Conservation (phyloP, 495 filamentous ascomycete species). For the Hyaloscypha variabilis region DNA sequence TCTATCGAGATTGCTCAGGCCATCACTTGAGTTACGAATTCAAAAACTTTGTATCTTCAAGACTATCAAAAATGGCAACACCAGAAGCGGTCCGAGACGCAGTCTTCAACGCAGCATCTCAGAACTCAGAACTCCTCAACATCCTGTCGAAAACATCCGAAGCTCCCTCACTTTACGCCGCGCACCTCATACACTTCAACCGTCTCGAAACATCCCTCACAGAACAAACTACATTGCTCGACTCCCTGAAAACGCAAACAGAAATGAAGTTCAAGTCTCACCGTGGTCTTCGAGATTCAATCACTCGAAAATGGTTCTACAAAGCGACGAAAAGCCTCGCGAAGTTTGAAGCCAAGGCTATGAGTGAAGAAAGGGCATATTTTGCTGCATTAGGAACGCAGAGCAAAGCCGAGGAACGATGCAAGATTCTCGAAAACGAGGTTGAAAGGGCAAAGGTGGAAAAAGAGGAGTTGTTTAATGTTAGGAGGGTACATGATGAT, state of each 20-base stretch:
- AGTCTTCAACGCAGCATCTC: conserved; percentile 20
- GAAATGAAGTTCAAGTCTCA: conserved; percentile 3
- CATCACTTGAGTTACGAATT: no score
- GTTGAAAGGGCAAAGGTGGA: no score
- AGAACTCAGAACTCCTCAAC: conserved; percentile 6
- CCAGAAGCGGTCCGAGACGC: no score
- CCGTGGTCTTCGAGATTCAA: not conserved
- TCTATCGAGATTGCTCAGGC: no score
- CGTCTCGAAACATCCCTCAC: not conserved
- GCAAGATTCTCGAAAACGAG: not conserved
- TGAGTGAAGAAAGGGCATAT: conserved; percentile 2
- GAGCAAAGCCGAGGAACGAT: conserved; percentile 2
- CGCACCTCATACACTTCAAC: not conserved
- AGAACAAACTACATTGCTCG: not conserved
- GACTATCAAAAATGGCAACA: no score
- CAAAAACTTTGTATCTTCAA: no score
- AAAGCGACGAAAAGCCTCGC: conserved; percentile 4
- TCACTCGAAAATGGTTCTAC: not conserved
- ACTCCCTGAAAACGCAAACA: not conserved
- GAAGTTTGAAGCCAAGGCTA: conserved; percentile 11
- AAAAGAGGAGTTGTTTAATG: not conserved
- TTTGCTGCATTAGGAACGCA: not conserved
- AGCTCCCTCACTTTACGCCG: conserved; percentile 1
- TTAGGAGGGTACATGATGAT: not conserved
- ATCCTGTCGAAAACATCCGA: not conserved